Evolutionary conservation across 1,284 basidiomycete genomes (phyloP).

Genomic region (Pseudozyma sp.): DNA sequence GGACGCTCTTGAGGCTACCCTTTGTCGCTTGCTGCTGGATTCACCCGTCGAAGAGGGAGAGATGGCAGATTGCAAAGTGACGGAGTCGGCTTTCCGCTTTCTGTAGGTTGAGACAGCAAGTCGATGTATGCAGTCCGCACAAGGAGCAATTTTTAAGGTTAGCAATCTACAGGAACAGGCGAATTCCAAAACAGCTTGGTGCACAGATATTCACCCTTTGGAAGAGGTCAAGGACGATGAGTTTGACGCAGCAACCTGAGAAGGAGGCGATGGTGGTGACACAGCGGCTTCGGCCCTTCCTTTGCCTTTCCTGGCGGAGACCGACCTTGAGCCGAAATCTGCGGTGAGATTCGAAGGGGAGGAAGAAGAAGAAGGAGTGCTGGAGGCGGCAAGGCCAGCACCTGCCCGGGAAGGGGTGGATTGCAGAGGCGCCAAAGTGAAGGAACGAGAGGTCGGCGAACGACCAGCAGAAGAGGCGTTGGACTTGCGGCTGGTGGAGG

Average conservation of each 20-base stretch:
- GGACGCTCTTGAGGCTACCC: slow-evolving; percentile 14
- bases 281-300: slow-evolving; percentile 29
- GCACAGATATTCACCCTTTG: slow-evolving; percentile 22
- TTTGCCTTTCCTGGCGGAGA: slow-evolving; percentile 20
- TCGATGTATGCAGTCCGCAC: neutral
- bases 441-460: slow-evolving; percentile 27
- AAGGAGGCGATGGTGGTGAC: neutral
- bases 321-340: slow-evolving; percentile 5
- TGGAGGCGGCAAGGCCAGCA: slow-evolving; percentile 17
- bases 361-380: neutral
- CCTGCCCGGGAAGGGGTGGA: slow-evolving; percentile 40
- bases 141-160: neutral
- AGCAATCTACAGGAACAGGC: too few relatives aligned
- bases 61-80: slow-evolving; percentile 4
- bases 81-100: slow-evolving; percentile 30
- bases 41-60: slow-evolving; percentile 14
- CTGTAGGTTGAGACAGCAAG: slow-evolving; percentile 3
- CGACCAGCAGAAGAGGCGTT: slow-evolving; percentile 20
- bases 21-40: slow-evolving; percentile 35
- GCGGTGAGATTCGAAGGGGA: slow-evolving; percentile 12
- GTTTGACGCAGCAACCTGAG: neutral
- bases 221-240: slow-evolving; percentile 7
- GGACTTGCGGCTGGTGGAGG: slow-evolving; percentile 30
- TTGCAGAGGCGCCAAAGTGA: slow-evolving; percentile 38
- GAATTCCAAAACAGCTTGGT: too few relatives aligned